Evolutionary conservation across 108 stramenopile genomes (phyloP), one percentile per base, ranked within the genome.

Genomic region (Cyclostephanos invisitatus): DNA sequence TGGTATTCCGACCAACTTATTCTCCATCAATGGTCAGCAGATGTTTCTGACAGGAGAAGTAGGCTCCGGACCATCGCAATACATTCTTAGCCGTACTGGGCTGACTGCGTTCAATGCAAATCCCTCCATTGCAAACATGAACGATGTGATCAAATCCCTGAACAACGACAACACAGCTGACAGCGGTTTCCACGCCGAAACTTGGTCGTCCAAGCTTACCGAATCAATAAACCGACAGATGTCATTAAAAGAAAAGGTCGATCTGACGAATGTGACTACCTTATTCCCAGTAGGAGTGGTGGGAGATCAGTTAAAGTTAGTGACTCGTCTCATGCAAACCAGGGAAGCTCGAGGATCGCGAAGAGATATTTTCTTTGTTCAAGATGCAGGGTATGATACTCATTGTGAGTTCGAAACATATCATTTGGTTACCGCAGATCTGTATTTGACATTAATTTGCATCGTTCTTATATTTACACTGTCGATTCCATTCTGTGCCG

Each of bases 321-420:
- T 86, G 7, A 65, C 82, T 27, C 62, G 56, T 7, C 9, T 86
- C 0, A 86, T 86, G 70, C 61, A 80, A 54, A 73, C 85, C 9
- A 27, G 44, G 25, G 49, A 44, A 35, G 20, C 44, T 4, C 44
- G 82, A 18, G 79, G 75, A 7, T 56, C 74, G 8, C 72, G 78
- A 2, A 62, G 87, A 28, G 81, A 84, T 68, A 40, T 83, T 21
- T 88, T 88, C 55, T 84, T 80, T 64, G 78, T 84, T 14, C 35
- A 46, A 24, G 71, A 77, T 50, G 87, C 83, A 42, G 81, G 81
- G 6, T 86, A 73, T 44, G 87, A 88, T 50, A 84, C 83, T 17
- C 85, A 88, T 57, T n/a, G 63, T 58, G 64, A 77, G 48, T 55
- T 74, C 25, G 44, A 29, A n/a, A 57, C 18, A 50, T 42, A 22